phyloP scores from a whole-genome alignment of 2,329 filamentous ascomycete genomes.

The Fragosphaeria purpurea region DNA sequence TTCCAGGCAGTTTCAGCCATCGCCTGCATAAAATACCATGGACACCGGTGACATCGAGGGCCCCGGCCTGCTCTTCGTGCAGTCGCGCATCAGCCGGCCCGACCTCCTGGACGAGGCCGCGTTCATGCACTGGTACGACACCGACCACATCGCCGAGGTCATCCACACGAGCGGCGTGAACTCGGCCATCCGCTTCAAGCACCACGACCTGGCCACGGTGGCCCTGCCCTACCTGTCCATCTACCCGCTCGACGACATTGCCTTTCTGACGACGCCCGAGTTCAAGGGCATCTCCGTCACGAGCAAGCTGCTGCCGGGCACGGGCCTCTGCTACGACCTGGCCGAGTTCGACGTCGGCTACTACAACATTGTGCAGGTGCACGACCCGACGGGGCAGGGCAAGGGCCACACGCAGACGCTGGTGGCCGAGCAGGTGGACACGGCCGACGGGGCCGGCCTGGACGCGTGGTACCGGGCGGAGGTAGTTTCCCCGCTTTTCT shows the following conservation, averaged over 20 bases:
- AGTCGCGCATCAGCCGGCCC: conserved; percentile 17
- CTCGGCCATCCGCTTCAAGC: conserved; percentile 22
- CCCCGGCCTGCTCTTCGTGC: conserved; percentile 22
- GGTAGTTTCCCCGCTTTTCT: too few relatives aligned
- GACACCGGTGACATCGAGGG: conserved; percentile 3
- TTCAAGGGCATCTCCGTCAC: conserved; percentile 24
- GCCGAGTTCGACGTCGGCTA: conserved; percentile 15
- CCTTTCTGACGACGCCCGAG: conserved; percentile 22
- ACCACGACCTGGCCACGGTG: conserved; percentile 14
- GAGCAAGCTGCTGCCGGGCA: conserved; percentile 19
- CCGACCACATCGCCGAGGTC: conserved; percentile 28
- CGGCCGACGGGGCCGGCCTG: conserved; percentile 2
- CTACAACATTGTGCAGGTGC: conserved; percentile 15
- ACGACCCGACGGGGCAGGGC: conserved; percentile 13
- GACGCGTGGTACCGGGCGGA: conserved; percentile 13
- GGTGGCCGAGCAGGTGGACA: conserved; percentile 10
- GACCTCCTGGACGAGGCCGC: conserved; percentile 20
- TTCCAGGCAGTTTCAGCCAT: too few relatives aligned
- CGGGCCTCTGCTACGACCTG: conserved; percentile 15
- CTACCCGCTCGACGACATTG: conserved; percentile 26
- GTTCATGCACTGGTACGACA: conserved; percentile 28
- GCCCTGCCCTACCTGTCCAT: conserved; percentile 24
- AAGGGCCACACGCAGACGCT: conserved; percentile 13
- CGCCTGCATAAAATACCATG: neutral
- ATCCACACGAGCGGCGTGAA: conserved; percentile 22